phyloP scores from a whole-genome alignment of 148 eudicot species.

The Fagopyrum homotropicum region DNA sequence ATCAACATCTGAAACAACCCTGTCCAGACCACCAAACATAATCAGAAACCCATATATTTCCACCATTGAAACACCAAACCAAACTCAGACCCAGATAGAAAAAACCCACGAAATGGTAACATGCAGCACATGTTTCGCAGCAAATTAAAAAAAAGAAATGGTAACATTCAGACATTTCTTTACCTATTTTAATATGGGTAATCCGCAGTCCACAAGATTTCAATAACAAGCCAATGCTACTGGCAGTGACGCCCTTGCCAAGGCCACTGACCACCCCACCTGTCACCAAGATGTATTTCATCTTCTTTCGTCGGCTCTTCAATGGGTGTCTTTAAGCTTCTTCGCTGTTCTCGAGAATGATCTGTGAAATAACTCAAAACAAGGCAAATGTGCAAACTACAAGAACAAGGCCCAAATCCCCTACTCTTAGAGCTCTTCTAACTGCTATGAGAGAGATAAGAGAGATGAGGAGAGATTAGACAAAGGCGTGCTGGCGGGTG shows the following conservation, averaged over 20 bases:
- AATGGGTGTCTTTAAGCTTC: background rate
- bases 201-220: slow-evolving; percentile 85
- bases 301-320: slow-evolving; percentile 16
- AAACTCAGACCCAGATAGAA: slow-evolving; percentile 7
- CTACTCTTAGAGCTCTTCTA: slow-evolving; percentile 5
- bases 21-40: background rate
- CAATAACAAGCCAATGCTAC: slow-evolving; percentile 84
- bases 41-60: slow-evolving; percentile 1
- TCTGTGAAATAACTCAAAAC: background rate
- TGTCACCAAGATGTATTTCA: slow-evolving; percentile 89
- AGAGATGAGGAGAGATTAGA: background rate
- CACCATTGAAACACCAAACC: background rate
- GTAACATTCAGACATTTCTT: background rate
- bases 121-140: background rate
- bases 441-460: background rate
- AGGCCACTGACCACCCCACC: slow-evolving; percentile 93
- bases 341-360: slow-evolving; percentile 8
- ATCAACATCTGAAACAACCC: background rate
- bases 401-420: slow-evolving; percentile 6
- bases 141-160: background rate
- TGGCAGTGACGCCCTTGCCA: slow-evolving; percentile 90
- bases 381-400: slow-evolving; percentile 3
- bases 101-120: slow-evolving; percentile 5
- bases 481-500: slow-evolving; percentile 14
- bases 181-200: slow-evolving; percentile 89